phyloP scores from a whole-genome alignment of 306 rosid species.

The Alnus rubra region DNA sequence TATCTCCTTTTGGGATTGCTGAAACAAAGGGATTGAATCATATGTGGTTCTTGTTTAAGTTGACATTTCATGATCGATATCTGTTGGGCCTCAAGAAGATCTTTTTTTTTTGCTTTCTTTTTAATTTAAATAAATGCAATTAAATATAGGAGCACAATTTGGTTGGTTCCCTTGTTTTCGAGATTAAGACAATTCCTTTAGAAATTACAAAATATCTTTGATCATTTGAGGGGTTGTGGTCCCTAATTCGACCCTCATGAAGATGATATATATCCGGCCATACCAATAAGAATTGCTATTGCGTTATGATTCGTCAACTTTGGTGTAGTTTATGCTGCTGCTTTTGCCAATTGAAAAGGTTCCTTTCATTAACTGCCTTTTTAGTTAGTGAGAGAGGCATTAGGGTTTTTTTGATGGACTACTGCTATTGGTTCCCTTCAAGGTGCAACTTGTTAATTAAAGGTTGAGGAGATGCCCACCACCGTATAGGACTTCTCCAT shows the following conservation, averaged over 20 bases:
- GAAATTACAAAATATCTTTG: slow-evolving; percentile 33
- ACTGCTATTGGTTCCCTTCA: slow-evolving; percentile 17
- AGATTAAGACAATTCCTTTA: slow-evolving; percentile 31
- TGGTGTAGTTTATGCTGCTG: slow-evolving; percentile 40
- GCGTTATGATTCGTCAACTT: slow-evolving; percentile 42
- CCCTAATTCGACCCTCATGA: slow-evolving; percentile 44
- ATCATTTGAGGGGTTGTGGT: slow-evolving; percentile 50
- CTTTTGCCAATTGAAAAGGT: slow-evolving; percentile 37
- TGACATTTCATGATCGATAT: background rate
- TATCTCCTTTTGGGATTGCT: slow-evolving; percentile 10
- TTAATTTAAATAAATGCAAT: slow-evolving; percentile 31
- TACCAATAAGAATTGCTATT: slow-evolving; percentile 36
- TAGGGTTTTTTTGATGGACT: slow-evolving; percentile 37
- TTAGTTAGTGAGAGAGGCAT: slow-evolving; percentile 40
- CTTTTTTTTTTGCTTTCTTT: background rate
- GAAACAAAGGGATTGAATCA: slow-evolving; percentile 23
- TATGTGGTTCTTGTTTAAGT: slow-evolving; percentile 37
- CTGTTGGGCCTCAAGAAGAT: background rate
- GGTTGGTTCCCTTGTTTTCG: slow-evolving; percentile 35
- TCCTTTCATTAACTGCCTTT: slow-evolving; percentile 31
- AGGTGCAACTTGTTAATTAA: slow-evolving; percentile 29
- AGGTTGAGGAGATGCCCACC: slow-evolving; percentile 18
- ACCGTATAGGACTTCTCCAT: background rate
- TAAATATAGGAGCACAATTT: slow-evolving; percentile 40
- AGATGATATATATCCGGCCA: slow-evolving; percentile 31